A percentile compares a stretch with the other conserved stretches of the same genome.
phyloP scores from a whole-genome alignment of 106 monocot species.

The Dioscorea dumetorum region DNA sequence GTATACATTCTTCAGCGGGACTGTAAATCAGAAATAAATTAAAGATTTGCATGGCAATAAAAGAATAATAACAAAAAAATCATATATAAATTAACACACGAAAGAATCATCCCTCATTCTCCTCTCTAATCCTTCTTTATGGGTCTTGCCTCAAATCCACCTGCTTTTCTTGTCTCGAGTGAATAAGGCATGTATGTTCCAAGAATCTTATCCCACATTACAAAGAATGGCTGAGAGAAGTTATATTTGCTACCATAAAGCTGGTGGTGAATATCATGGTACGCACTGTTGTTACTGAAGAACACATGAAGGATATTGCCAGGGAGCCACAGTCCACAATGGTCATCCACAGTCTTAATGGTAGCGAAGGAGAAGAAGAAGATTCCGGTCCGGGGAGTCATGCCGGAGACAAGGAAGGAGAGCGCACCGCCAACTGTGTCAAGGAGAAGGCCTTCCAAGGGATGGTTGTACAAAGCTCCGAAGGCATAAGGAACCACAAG shows the following conservation, averaged over 20 bases:
- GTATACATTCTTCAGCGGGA: too few relatives aligned
- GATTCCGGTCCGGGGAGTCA: constrained; percentile 6
- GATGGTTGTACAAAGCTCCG: constrained; percentile 59
- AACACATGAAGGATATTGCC: constrained; percentile 8
- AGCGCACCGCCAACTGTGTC: constrained; percentile 19
- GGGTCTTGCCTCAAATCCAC: constrained; percentile 21
- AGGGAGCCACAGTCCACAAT: constrained; percentile 9
- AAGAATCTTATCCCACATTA: constrained; percentile 29
- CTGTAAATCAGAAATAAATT: too few relatives aligned
- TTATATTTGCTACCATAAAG: constrained; percentile 12
- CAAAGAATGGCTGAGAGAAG: constrained; percentile 17
- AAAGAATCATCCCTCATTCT: too few relatives aligned
- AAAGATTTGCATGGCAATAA: too few relatives aligned
- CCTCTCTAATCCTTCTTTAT: background rate
- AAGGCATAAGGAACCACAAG: constrained; percentile 42
- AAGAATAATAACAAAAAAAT: too few relatives aligned
- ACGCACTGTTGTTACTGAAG: constrained; percentile 15
- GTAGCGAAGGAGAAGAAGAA: constrained; percentile 61
- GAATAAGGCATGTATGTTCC: constrained; percentile 32
- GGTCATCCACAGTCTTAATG: constrained; percentile 22
- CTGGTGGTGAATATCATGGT: constrained; percentile 20
- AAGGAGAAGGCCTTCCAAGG: constrained; percentile 33
- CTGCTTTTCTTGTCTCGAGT: constrained; percentile 16
- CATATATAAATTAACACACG: too few relatives aligned
- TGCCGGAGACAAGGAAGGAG: too few relatives aligned